Evolutionary conservation across 495 filamentous ascomycete species (phyloP), one percentile per base, ranked within the genome.

Genomic region (Talaromyces borbonicus): DNA sequence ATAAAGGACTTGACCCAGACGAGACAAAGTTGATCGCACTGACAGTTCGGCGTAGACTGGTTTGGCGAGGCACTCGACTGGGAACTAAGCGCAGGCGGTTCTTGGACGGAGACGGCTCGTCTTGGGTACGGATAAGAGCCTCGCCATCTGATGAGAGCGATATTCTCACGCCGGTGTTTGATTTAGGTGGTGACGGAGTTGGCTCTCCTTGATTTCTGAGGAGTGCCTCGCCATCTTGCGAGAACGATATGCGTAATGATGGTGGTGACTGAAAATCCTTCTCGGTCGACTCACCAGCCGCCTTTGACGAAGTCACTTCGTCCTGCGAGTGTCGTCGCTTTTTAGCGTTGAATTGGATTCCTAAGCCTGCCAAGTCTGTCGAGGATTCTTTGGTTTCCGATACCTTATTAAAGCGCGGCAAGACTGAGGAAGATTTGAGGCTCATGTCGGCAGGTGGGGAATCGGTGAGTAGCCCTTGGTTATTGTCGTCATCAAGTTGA

Each of bases 161-260:
- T 31, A 68, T 72, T 11, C 68, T 57, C 31, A 72, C 54, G 1
- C 66, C 54, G 45, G 61, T 66, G n/a, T 65, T 62, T 18, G 64
- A 57, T 48, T 69, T 69, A 2, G 84, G 83, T 8, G 88, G 86
- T 1, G 89, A 90, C n/a, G 79, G 78, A 5, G 78, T 76, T 43
- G 70, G 55, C 52, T 75, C 75, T 42, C 75, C 75, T 50, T 79
- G 68, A 35, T 81, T 77, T 7, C 84, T 71, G 25, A 96, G 69
- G 62, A 87, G 80, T 2, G 88, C 90, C 55, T 85, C 85, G 43
- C 90, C 90, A 46, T 93, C 87, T 39, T 84, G 72, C 15, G 85
- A 89, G 49, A 86, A 64, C 0, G 85, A 88, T 41, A 95, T 49
- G 37, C 68, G 59, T 54, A 72, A 44, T 8, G 68, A 70, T 9